A percentile compares a stretch with the other conserved stretches of the same genome.
phyloP scores from a whole-genome alignment of 2,329 filamentous ascomycete species.

The Myriosclerotinia duriaeana region DNA sequence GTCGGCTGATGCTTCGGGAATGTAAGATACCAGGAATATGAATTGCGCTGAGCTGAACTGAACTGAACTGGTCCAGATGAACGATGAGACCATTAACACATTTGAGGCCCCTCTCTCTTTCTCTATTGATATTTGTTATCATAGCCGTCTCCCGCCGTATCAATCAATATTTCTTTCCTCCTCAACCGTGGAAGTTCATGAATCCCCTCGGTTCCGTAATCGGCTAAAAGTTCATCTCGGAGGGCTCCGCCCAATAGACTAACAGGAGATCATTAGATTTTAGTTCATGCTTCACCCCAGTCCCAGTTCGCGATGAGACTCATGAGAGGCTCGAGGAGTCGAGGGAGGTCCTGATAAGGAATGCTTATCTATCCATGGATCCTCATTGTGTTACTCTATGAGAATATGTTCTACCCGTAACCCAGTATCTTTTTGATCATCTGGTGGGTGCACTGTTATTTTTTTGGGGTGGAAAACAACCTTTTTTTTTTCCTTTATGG shows the following conservation, averaged over 20 bases:
- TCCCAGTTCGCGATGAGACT: too few species aligned
- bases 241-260: constrained; percentile 11
- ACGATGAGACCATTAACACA: background rate
- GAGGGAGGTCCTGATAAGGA: constrained; percentile 4
- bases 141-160: background rate
- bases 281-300: background rate
- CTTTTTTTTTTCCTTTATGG: background rate
- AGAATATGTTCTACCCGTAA: background rate
- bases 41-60: background rate
- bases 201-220: constrained; percentile 7
- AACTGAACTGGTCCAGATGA: background rate
- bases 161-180: background rate
- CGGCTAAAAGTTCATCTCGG: constrained; percentile 11
- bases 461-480: background rate
- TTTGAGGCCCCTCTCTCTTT: background rate
- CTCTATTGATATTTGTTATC: background rate
- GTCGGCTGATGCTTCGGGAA: background rate
- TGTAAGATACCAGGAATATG: constrained; percentile 7
- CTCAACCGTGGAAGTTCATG: background rate
- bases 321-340: background rate
- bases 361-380: constrained; percentile 10
- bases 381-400: constrained; percentile 4
- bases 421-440: too few species aligned
- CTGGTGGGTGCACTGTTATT: background rate
- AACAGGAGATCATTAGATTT: background rate